Evolutionary conservation across 345 rosid species (phyloP).

Genomic region (Balakata baccata): DNA sequence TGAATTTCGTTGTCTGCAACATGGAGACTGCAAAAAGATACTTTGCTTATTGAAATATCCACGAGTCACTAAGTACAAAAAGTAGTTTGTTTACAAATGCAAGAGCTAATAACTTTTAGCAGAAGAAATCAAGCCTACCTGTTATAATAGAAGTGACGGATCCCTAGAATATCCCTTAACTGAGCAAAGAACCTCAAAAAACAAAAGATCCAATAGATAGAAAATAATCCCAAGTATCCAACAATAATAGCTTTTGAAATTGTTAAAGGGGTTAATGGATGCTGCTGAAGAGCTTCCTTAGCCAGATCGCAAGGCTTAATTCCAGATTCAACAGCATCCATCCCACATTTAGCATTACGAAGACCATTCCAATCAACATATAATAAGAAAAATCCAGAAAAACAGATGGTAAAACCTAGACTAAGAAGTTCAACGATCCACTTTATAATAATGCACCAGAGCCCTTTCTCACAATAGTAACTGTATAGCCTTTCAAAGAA

Average conservation of each 20-base stretch:
- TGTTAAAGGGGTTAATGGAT: conserved; percentile 88
- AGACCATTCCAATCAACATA: conserved; percentile 99
- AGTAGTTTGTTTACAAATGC: not conserved
- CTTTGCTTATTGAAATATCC: conserved; percentile 3
- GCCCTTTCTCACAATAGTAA: conserved; percentile 94
- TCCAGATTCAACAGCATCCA: conserved; percentile 98
- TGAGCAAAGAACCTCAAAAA: conserved; percentile 91
- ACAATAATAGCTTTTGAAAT: conserved; percentile 75
- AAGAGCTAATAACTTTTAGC: conserved; percentile 5
- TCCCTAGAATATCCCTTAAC: conserved; percentile 71
- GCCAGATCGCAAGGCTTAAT: conserved; percentile 93
- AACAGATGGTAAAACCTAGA: conserved; percentile 84
- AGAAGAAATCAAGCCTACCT: conserved; percentile 44
- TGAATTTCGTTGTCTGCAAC: conserved; percentile 87
- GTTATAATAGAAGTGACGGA: conserved; percentile 76
- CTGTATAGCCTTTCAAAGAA: conserved; percentile 88
- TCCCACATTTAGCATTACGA: conserved; percentile 95
- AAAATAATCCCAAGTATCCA: conserved; percentile 82
- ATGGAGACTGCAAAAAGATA: conserved; percentile 64
- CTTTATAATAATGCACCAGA: conserved; percentile 88
- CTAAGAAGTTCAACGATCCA: conserved; percentile 94
- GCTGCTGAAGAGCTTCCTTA: conserved; percentile 82
- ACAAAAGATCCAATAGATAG: conserved; percentile 83
- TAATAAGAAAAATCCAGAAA: conserved; percentile 91
- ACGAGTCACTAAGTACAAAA: not conserved